A percentile compares a stretch with the other conserved stretches of the same genome.
These are phyloP conservation scores for Mycena sp. DNA, from an alignment of 1,284 basidiomycete species.

Conservation along the genomic window DNA sequence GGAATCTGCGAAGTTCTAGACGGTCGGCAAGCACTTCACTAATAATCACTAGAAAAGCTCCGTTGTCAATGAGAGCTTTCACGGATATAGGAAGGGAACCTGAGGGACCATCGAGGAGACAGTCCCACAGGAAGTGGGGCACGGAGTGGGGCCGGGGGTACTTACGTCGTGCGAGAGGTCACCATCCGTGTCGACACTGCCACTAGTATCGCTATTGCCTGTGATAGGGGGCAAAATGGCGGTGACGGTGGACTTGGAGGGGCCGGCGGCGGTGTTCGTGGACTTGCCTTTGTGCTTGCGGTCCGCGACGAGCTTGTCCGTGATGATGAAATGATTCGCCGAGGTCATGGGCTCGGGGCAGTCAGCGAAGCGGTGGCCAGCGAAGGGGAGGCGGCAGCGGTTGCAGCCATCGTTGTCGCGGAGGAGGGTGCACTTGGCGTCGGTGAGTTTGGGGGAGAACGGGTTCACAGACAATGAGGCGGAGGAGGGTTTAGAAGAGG, in stretches of 20 bases:
- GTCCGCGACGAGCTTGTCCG: not conserved
- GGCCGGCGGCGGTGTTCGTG: not conserved
- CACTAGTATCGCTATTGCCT: not conserved
- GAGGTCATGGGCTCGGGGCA: not conserved
- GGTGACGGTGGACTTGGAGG: not conserved
- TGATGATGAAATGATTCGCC: not conserved
- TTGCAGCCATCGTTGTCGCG: slow-evolving; percentile 28
- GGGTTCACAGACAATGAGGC: not conserved
- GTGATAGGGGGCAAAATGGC: not conserved
- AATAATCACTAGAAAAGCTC: slow-evolving; percentile 1
- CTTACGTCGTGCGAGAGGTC: not conserved
- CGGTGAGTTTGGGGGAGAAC: slow-evolving; percentile 24
- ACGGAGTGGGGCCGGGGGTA: not conserved
- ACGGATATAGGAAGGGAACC: not conserved
- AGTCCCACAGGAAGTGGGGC: too few relatives aligned
- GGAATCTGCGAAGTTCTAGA: not conserved
- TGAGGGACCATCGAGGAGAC: not conserved
- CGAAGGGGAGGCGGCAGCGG: slow-evolving; percentile 21
- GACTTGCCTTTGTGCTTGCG: not conserved
- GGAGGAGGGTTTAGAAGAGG: not conserved
- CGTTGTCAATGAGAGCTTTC: not conserved
- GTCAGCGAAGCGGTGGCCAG: too few relatives aligned
- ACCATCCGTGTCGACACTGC: not conserved
- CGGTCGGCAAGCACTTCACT: not conserved
- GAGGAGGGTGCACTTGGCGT: slow-evolving; percentile 27